These are phyloP conservation scores for Chaetomium sp. DNA, from an alignment of 2,329 filamentous ascomycete species.

Conservation along the genomic window DNA sequence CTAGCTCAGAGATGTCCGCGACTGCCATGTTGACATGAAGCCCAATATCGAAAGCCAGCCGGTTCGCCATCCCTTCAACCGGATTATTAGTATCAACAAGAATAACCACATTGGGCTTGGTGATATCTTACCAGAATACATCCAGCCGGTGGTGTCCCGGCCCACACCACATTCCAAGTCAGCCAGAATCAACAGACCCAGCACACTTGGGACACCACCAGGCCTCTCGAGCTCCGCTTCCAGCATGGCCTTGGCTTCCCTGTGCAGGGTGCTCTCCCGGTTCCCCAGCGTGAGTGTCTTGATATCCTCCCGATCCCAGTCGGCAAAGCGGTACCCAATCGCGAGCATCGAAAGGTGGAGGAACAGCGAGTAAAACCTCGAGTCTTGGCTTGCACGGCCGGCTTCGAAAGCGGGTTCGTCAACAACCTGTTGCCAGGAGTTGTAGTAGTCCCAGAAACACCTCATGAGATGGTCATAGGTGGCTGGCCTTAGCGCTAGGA, in stretches of 20 bases:
- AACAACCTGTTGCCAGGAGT: slow-evolving; percentile 52
- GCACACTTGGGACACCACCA: slow-evolving; percentile 55
- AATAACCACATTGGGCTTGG: slow-evolving; percentile 28
- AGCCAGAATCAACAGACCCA: slow-evolving; percentile 54
- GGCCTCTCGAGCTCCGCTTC: slow-evolving; percentile 56
- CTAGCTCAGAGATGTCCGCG: slow-evolving; percentile 48
- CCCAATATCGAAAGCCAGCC: slow-evolving; percentile 52
- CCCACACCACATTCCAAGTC: slow-evolving; percentile 58
- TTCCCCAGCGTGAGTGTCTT: slow-evolving; percentile 49
- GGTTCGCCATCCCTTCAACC: slow-evolving; percentile 45
- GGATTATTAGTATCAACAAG: slow-evolving; percentile 26
- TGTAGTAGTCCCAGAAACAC: slow-evolving; percentile 56
- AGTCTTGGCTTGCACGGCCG: slow-evolving; percentile 48
- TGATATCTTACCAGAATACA: slow-evolving; percentile 51
- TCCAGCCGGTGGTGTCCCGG: slow-evolving; percentile 57
- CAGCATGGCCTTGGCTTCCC: slow-evolving; percentile 57
- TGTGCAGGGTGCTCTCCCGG: slow-evolving; percentile 55
- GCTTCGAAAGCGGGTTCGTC: slow-evolving; percentile 54
- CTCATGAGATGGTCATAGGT: slow-evolving; percentile 57
- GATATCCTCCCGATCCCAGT: slow-evolving; percentile 52
- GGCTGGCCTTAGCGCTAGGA: slow-evolving; percentile 47
- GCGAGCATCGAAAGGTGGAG: slow-evolving; percentile 55
- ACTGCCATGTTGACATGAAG: slow-evolving; percentile 51
- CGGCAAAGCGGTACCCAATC: slow-evolving; percentile 55
- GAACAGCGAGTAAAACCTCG: slow-evolving; percentile 55